Percentiles rank a stretch among this genome's conserved stretches.
Evolutionary conservation across 192 early-diverging fungal species (phyloP).

Genomic region (Backusella psychrophila): DNA sequence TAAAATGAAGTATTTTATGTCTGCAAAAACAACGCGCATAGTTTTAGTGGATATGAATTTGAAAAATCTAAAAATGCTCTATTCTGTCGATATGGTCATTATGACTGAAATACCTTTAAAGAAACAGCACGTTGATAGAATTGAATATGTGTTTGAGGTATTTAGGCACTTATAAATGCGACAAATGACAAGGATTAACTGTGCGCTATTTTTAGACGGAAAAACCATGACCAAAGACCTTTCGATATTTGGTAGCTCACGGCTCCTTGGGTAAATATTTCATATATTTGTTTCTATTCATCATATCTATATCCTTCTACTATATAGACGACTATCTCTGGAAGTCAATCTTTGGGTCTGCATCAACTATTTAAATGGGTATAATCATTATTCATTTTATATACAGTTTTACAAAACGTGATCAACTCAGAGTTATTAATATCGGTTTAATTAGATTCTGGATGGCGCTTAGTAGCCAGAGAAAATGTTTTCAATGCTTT

Average conservation of each 20-base stretch:
- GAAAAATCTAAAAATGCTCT: background rate
- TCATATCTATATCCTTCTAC: background rate
- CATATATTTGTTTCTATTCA: background rate
- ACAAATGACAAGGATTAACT: background rate
- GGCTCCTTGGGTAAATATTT: background rate
- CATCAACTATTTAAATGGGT: background rate
- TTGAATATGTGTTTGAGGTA: background rate
- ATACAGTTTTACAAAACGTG: background rate
- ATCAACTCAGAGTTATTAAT: too few species aligned
- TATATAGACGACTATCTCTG: background rate
- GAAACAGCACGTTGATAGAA: background rate
- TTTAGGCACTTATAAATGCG: too few species aligned
- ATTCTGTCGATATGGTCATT: background rate
- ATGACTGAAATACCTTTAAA: background rate
- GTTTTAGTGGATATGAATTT: background rate
- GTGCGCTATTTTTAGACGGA: background rate
- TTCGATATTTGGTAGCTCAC: background rate
- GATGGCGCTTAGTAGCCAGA: too few species aligned
- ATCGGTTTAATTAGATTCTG: too few species aligned
- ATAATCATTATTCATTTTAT: background rate
- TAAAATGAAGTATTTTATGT: background rate
- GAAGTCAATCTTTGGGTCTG: background rate
- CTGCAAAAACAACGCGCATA: background rate
- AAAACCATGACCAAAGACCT: background rate
- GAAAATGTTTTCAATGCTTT: too few species aligned